These are phyloP conservation scores for Debaryomyces udenii DNA, from an alignment of 1,139 yeast genomes.

Conservation along the genomic window DNA sequence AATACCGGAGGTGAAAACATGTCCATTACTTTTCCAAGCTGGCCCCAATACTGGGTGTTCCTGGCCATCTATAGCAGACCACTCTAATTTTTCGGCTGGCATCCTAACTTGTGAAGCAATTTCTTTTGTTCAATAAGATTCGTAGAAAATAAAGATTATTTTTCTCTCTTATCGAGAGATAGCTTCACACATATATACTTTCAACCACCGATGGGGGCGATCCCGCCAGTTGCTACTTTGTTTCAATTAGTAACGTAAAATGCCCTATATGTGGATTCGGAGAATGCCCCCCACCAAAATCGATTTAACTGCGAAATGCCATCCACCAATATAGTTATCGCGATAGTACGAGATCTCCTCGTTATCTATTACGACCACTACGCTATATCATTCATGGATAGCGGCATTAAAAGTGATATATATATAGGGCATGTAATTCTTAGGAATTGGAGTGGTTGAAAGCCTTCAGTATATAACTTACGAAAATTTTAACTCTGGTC, in stretches of 20 bases:
- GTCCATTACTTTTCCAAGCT: constrained; percentile 51
- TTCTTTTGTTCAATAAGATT: not conserved
- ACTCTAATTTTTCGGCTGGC: constrained; percentile 37
- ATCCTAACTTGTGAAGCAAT: constrained; percentile 1
- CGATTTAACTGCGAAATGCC: not conserved
- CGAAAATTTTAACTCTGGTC: no score
- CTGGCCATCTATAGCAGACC: constrained; percentile 43
- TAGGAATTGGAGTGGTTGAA: no score
- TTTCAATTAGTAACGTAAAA: no score
- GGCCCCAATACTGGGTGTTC: constrained; percentile 46
- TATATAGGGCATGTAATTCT: constrained; percentile 3
- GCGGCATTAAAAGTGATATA: constrained; percentile 1
- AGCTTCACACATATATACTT: not conserved
- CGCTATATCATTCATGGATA: no score
- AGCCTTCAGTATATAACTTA: no score
- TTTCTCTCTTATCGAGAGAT: not conserved
- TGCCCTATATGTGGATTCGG: no score
- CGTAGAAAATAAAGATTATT: not conserved
- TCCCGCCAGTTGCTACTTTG: no score
- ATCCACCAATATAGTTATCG: constrained; percentile 3
- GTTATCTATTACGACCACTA: not conserved
- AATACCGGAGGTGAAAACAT: constrained; percentile 52
- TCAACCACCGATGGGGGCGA: no score
- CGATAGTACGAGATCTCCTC: constrained; percentile 6
- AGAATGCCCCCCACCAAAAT: not conserved